These are phyloP conservation scores for Candida chauliodis DNA, from an alignment of 805 yeast species.

Conservation along the genomic window DNA sequence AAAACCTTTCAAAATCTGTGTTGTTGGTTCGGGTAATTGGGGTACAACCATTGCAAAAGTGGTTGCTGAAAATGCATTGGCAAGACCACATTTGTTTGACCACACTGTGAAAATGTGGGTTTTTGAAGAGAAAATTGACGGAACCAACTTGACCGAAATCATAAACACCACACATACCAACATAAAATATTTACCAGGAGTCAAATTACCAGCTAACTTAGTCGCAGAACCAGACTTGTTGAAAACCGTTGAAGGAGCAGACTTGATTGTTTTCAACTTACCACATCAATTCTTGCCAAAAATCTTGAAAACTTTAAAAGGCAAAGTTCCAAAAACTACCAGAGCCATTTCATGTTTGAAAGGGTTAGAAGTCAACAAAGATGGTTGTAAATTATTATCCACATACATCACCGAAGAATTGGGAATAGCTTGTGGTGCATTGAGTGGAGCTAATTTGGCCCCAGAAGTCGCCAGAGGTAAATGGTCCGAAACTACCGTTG, in stretches of 20 bases:
- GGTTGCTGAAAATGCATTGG: conserved; percentile 40
- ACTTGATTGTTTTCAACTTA: conserved; percentile 41
- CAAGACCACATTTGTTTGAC: conserved; percentile 35
- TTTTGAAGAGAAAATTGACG: conserved; percentile 39
- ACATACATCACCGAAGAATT: conserved; percentile 41
- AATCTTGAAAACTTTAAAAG: conserved; percentile 36
- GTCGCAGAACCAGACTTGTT: conserved; percentile 39
- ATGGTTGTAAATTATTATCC: conserved; percentile 43
- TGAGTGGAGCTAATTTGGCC: conserved; percentile 48
- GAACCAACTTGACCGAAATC: conserved; percentile 40
- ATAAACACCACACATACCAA: conserved; percentile 42
- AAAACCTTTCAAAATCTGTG: conserved; percentile 33
- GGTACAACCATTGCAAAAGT: conserved; percentile 47
- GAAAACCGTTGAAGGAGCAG: conserved; percentile 37
- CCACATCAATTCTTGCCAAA: conserved; percentile 45
- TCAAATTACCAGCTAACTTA: conserved; percentile 39
- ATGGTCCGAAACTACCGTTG: conserved; percentile 47
- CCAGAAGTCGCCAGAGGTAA: conserved; percentile 44
- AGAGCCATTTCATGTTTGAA: conserved; percentile 46
- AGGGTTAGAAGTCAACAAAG: conserved; percentile 42
- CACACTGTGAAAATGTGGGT: conserved; percentile 46
- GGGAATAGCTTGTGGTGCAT: conserved; percentile 43
- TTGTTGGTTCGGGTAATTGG: conserved; percentile 47
- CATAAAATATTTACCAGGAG: conserved; percentile 43
- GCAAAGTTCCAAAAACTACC: conserved; percentile 32